A percentile compares a stretch with the other conserved stretches of the same genome.
phyloP scores from a whole-genome alignment of 225 moss, liverwort and hornwort species.

The Sphagnum tenellum region DNA sequence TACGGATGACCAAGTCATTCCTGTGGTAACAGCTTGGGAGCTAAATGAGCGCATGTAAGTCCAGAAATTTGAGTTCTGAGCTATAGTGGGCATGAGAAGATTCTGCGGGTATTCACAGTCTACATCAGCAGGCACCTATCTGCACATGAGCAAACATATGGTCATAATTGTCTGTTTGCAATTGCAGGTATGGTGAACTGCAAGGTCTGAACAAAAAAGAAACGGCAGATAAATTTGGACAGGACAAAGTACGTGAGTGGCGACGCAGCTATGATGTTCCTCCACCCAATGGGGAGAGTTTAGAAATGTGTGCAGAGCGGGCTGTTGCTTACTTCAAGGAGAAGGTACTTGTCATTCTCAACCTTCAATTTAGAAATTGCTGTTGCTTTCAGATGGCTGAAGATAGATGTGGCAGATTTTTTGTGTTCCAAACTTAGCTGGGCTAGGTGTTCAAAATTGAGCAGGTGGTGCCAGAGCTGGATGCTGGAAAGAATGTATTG shows the following conservation, averaged over 20 bases:
- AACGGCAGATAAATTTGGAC: constrained; percentile 87
- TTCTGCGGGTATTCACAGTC: too few species aligned
- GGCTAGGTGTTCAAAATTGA: neutral
- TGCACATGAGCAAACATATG: too few species aligned
- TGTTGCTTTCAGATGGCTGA: too few species aligned
- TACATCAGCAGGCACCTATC: too few species aligned
- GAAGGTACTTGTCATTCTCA: constrained; percentile 13
- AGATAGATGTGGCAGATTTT: too few species aligned
- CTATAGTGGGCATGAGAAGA: too few species aligned
- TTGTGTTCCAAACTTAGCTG: too few species aligned
- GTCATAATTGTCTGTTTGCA: too few species aligned
- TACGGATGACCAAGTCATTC: constrained; percentile 68
- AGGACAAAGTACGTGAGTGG: constrained; percentile 75
- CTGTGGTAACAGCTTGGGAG: constrained; percentile 88
- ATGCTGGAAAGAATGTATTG: constrained; percentile 70
- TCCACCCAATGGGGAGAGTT: constrained; percentile 88
- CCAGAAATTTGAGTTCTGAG: too few species aligned
- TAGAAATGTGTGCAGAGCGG: constrained; percentile 89
- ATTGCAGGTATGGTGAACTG: constrained; percentile 70
- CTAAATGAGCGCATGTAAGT: constrained; percentile 89
- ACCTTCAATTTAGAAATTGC: too few species aligned
- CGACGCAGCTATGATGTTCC: constrained; percentile 84
- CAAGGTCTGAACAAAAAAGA: constrained; percentile 94
- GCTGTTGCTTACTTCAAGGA: constrained; percentile 79
- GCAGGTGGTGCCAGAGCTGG: constrained; percentile 85